Evolutionary conservation across 1,284 basidiomycete species (phyloP).

Genomic region (Peniophora sp.): DNA sequence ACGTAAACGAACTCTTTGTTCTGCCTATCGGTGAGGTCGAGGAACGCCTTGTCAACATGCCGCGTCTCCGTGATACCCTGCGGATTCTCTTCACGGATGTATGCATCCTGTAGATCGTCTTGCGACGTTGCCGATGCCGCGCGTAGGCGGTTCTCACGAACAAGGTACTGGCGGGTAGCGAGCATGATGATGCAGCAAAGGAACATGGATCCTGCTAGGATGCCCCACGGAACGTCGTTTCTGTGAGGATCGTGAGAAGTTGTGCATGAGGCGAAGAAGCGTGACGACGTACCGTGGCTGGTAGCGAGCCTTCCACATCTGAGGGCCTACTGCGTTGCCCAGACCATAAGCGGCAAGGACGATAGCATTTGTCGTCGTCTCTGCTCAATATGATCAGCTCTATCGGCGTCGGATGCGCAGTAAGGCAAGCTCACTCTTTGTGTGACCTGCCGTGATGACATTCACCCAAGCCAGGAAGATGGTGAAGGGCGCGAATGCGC

Average conservation of each 20-base stretch:
- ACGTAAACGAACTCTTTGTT: conserved; percentile 50
- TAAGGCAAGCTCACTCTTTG: conserved; percentile 37
- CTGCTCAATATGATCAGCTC: background rate
- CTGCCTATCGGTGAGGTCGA: conserved; percentile 55
- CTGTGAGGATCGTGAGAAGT: conserved; percentile 15
- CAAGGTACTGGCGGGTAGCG: conserved; percentile 45
- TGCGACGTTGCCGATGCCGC: conserved; percentile 47
- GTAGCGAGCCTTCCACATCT: conserved; percentile 67
- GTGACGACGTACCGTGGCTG: conserved; percentile 40
- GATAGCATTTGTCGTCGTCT: conserved; percentile 54
- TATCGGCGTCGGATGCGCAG: background rate
- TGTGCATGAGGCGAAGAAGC: background rate
- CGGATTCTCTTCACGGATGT: conserved; percentile 41
- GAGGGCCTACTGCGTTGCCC: conserved; percentile 61
- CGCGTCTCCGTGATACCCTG: conserved; percentile 45
- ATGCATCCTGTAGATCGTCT: conserved; percentile 56
- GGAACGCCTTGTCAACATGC: conserved; percentile 57
- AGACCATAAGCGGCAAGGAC: conserved; percentile 66
- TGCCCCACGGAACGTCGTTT: conserved; percentile 59
- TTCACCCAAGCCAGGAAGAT: conserved; percentile 65
- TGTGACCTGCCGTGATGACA: conserved; percentile 66
- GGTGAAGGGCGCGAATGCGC: conserved; percentile 61
- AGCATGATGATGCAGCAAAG: conserved; percentile 42
- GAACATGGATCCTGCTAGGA: conserved; percentile 51
- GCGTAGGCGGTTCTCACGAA: conserved; percentile 54